These are phyloP conservation scores for Martiniozyma asiatica DNA, from an alignment of 1,139 yeast genomes.

Conservation along the genomic window DNA sequence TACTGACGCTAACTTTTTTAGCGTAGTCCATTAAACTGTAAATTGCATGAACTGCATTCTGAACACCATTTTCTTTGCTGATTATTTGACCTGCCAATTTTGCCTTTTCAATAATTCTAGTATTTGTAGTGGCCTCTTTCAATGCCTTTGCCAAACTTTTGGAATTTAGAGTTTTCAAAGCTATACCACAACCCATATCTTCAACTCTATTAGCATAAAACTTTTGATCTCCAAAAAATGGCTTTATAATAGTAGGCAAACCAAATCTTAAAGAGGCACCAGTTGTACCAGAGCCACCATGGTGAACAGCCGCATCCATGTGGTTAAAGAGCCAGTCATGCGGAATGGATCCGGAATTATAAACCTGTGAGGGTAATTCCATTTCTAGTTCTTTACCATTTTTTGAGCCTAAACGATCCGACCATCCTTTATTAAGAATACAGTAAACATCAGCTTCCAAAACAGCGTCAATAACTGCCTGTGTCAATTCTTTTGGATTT, in stretches of 20 bases:
- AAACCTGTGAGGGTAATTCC: slow-evolving; percentile 58
- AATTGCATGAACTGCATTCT: slow-evolving; percentile 60
- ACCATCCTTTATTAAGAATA: slow-evolving; percentile 90
- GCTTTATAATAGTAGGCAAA: slow-evolving; percentile 79
- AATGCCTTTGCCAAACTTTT: slow-evolving; percentile 56
- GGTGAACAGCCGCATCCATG: slow-evolving; percentile 91
- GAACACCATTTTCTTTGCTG: slow-evolving; percentile 65
- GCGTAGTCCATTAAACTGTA: slow-evolving; percentile 78
- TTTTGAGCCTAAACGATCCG: slow-evolving; percentile 45
- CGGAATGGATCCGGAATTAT: slow-evolving; percentile 61
- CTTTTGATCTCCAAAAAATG: slow-evolving; percentile 94
- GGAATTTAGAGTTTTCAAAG: slow-evolving; percentile 54
- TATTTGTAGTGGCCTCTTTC: slow-evolving; percentile 52
- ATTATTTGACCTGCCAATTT: slow-evolving; percentile 48
- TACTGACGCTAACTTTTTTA: slow-evolving; percentile 30
- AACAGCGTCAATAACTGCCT: slow-evolving; percentile 71
- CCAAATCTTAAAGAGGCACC: slow-evolving; percentile 88
- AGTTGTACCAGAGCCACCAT: slow-evolving; percentile 96
- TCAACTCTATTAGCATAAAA: slow-evolving; percentile 81
- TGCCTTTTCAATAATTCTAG: slow-evolving; percentile 58
- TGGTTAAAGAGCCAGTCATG: slow-evolving; percentile 92
- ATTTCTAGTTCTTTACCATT: slow-evolving; percentile 25
- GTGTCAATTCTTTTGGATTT: slow-evolving; percentile 66
- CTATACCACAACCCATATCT: slow-evolving; percentile 81
- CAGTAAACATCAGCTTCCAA: slow-evolving; percentile 71